Percentiles rank a stretch among this genome's conserved stretches.
Evolutionary conservation across 805 yeast species (phyloP).

Genomic region (Ogataea thermomethanolica): DNA sequence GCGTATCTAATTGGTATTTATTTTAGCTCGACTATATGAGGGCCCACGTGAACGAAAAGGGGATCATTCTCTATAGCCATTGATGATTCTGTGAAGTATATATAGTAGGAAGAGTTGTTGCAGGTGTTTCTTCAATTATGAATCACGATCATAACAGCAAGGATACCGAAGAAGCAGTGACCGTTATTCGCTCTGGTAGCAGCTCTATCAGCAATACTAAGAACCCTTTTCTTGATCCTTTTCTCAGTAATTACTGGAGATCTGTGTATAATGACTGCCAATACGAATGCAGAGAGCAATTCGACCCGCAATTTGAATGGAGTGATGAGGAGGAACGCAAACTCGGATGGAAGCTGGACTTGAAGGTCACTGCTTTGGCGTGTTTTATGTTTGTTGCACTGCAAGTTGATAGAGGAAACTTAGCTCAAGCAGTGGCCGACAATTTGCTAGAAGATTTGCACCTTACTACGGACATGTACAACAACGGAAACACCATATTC

Average conservation of each 20-base stretch:
- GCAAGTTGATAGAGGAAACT: slow-evolving; percentile 42
- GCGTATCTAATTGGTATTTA: slow-evolving; percentile 1
- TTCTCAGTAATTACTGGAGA: slow-evolving; percentile 33
- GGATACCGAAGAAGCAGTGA: not conserved
- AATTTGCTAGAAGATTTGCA: slow-evolving; percentile 40
- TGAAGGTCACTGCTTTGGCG: slow-evolving; percentile 40
- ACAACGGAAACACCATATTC: slow-evolving; percentile 49
- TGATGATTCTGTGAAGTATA: too few species aligned
- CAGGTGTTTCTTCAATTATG: too few species aligned
- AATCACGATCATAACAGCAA: not conserved
- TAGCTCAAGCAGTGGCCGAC: slow-evolving; percentile 43
- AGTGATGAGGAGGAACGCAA: slow-evolving; percentile 28
- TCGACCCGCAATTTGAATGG: slow-evolving; percentile 38
- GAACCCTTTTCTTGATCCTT: slow-evolving; percentile 30
- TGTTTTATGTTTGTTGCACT: slow-evolving; percentile 41
- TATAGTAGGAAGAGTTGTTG: too few species aligned
- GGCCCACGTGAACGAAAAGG: slow-evolving; percentile 1
- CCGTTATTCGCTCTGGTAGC: not conserved
- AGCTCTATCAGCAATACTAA: slow-evolving; percentile 3
- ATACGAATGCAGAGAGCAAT: slow-evolving; percentile 35
- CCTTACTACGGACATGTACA: slow-evolving; percentile 41
- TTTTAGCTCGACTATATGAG: not conserved
- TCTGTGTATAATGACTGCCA: slow-evolving; percentile 30
- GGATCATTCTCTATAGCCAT: not conserved
- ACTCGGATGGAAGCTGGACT: slow-evolving; percentile 33